Percentiles rank a stretch among this genome's conserved stretches.
These are phyloP conservation scores for Metschnikowia continentalis DNA, from an alignment of 805 yeast genomes.

Conservation along the genomic window DNA sequence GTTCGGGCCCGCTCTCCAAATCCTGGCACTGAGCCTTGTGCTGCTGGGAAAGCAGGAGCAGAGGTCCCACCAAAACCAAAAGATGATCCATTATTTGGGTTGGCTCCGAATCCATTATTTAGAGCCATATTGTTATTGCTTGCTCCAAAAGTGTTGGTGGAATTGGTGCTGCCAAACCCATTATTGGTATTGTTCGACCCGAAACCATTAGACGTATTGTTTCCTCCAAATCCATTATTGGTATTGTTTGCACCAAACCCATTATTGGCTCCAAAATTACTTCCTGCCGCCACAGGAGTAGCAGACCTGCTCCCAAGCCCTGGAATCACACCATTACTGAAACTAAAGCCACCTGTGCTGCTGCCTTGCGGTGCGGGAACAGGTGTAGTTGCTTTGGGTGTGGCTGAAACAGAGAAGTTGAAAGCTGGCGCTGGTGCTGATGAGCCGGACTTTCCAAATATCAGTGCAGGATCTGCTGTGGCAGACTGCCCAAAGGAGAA, in stretches of 20 bases:
- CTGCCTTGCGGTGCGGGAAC: conserved; percentile 1
- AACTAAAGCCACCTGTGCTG: conserved; percentile 11
- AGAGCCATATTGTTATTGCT: neutral
- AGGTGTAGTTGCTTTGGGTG: conserved; percentile 4
- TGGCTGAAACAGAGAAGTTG: conserved; percentile 9
- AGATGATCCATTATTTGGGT: neutral
- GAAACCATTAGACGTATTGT: no score
- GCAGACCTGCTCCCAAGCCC: conserved; percentile 10
- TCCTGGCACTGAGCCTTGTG: neutral
- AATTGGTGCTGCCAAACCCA: no score
- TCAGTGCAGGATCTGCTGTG: conserved; percentile 30
- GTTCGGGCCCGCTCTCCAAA: conserved; percentile 4
- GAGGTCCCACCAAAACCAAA: conserved; percentile 8
- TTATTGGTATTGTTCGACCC: no score
- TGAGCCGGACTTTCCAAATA: conserved; percentile 22
- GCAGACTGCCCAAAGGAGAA: conserved; percentile 19
- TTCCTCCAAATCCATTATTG: neutral
- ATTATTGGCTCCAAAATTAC: conserved; percentile 3
- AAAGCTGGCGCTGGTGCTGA: conserved; percentile 15
- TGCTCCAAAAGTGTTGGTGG: neutral
- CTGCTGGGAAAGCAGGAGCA: neutral
- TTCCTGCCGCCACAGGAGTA: conserved; percentile 9
- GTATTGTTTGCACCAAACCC: neutral
- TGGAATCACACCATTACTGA: conserved; percentile 8
- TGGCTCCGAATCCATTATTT: neutral